Conservation (phyloP, 225 moss, liverwort and hornwort genomes). For the Neckera pumila region DNA sequence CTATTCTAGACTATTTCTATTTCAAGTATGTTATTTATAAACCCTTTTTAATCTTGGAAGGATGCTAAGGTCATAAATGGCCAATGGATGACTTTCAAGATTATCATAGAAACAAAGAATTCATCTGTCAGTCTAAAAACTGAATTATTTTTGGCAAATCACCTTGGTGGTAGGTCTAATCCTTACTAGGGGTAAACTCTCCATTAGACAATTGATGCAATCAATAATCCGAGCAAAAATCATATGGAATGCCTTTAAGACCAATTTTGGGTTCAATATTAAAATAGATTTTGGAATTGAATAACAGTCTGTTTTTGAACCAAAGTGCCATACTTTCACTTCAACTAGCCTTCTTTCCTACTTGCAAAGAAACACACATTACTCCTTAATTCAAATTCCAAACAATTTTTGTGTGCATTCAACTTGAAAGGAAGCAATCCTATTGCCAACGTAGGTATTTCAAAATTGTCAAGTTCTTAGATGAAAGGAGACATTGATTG, state of each 20-base stretch:
- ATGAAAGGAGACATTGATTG: neutral
- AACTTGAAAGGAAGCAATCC: neutral
- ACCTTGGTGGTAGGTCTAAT: neutral
- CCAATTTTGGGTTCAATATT: neutral
- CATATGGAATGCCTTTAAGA: too few relatives aligned
- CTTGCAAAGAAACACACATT: too few relatives aligned
- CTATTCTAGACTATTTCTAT: neutral
- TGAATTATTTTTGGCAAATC: too few relatives aligned
- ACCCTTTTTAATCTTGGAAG: neutral
- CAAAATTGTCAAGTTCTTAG: too few relatives aligned
- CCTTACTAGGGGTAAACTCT: neutral
- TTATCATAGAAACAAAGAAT: neutral
- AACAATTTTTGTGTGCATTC: neutral
- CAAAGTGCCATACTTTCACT: too few relatives aligned
- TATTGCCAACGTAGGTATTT: neutral
- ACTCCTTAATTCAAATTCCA: neutral
- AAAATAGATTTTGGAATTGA: neutral
- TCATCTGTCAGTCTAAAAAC: accelerated
- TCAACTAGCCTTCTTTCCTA: too few relatives aligned
- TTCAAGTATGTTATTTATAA: neutral
- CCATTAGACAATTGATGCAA: neutral
- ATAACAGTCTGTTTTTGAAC: neutral
- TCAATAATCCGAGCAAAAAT: neutral
- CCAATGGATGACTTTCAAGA: neutral
- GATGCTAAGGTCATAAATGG: neutral